Base-by-base conservation (phyloP, 192 early-diverging fungal genomes). In the Backusella parvicylindrica region DNA sequence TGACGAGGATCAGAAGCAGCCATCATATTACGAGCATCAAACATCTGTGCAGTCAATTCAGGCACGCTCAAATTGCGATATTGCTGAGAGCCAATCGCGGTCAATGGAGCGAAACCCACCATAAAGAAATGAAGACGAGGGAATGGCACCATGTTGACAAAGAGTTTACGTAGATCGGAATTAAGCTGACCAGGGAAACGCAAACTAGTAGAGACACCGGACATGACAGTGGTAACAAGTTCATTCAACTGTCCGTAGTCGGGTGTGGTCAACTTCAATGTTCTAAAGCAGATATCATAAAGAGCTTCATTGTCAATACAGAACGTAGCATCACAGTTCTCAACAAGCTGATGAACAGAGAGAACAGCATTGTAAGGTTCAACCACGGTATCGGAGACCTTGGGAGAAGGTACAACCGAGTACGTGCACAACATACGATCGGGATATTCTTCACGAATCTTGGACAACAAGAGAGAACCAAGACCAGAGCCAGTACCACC, bases 261-360 rank as follows among this genome's bases (percentile, higher is more conserved):
- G 60, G 68, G 98, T 70, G 91, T 95, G 68, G 89, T 88, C 77
- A 98, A 90, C 86, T 98, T 98, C 80, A 99, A 89, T 72, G 97
- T 98, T 72, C 96, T 89, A 89, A 94, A 94, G 88, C 98, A 99
- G 79, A 99, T 98, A 86, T 99, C 96, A 83, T 98, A 98, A 66
- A 99, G 89, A 36, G 98, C 98, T 84, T 99, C 95, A 85, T 99
- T 99, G 83, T 99, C 98, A 75, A 99, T 98, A 89, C 97, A 98
- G 90, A 98, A 99, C n/a, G 97, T 97, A 86, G 96, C 95, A 80
- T 99, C 98, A 67, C 95, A 96, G 92, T 99, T 98, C 81, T 99
- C 98, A 31, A 99, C 97, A 47, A 98, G 89, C 81, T 98, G 97
- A 86, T 99, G 97, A 37, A 98, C 93, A 26, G 96, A 95, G 67